These are phyloP conservation scores for Adenanthera pavonina DNA, from an alignment of 306 rosid genomes.

Conservation along the genomic window DNA sequence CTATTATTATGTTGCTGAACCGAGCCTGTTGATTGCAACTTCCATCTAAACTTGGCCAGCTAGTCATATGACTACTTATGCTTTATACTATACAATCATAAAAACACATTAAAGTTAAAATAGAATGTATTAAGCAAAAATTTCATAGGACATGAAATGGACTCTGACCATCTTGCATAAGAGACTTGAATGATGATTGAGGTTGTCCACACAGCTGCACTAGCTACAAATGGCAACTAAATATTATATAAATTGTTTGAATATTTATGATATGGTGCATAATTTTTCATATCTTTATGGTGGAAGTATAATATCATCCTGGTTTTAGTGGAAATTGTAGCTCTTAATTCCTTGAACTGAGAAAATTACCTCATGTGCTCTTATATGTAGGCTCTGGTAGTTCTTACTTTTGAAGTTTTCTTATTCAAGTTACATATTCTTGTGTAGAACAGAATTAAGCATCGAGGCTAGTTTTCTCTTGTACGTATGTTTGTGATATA, in stretches of 20 bases:
- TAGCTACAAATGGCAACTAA: neutral
- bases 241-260: neutral
- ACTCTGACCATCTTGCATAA: neutral
- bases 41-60: neutral
- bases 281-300: neutral
- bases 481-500: neutral
- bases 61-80: neutral
- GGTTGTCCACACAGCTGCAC: neutral
- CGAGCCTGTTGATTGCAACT: neutral
- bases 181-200: neutral
- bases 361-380: neutral
- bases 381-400: constrained; percentile 10
- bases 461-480: constrained; percentile 15
- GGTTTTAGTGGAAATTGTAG: constrained; percentile 16
- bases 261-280: neutral
- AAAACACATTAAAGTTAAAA: neutral
- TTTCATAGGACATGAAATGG: neutral
- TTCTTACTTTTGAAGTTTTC: neutral
- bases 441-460: constrained; percentile 9
- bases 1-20: neutral
- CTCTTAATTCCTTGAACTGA: neutral
- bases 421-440: neutral
- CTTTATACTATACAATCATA: neutral
- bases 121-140: neutral
- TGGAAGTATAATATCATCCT: neutral